phyloP scores from a whole-genome alignment of 768 basidiomycete genomes.

The Naganishia onofrii region DNA sequence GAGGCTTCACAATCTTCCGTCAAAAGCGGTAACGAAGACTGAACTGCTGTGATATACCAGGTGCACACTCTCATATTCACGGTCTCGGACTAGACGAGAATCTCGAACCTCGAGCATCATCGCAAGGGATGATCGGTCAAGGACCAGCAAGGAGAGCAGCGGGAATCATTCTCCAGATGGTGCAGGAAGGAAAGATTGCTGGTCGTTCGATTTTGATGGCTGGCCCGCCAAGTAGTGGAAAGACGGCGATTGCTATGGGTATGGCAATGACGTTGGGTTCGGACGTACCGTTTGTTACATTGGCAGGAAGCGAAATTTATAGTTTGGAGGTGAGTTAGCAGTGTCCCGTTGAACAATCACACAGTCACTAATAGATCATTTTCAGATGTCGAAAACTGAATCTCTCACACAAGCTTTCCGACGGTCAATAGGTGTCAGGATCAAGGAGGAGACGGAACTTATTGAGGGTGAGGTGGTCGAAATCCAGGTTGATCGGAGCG shows the following conservation, averaged over 20 bases:
- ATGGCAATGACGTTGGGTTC: conserved; percentile 93
- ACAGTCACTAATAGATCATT: background rate
- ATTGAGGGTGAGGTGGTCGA: conserved; percentile 98
- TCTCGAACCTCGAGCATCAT: conserved; percentile 77
- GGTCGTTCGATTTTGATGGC: conserved; percentile 96
- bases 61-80: conserved; percentile 73
- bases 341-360: background rate
- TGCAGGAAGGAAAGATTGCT: conserved; percentile 90
- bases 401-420: conserved; percentile 94
- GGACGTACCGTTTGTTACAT: conserved; percentile 97
- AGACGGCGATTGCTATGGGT: conserved; percentile 95
- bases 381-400: conserved; percentile 93
- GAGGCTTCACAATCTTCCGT: background rate
- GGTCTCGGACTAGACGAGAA: conserved; percentile 86
- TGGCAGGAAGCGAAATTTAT: conserved; percentile 96
- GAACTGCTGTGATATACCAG: conserved; percentile 33
- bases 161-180: conserved; percentile 96
- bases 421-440: conserved; percentile 91
- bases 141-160: conserved; percentile 94
- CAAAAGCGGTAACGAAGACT: background rate
- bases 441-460: conserved; percentile 95
- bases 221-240: conserved; percentile 93
- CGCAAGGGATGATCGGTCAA: conserved; percentile 97
- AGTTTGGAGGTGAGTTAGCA: conserved; percentile 63
- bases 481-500: conserved; percentile 93